These are phyloP conservation scores for Echium plantagineum DNA, from an alignment of 257 asterid genomes.

Conservation along the genomic window DNA sequence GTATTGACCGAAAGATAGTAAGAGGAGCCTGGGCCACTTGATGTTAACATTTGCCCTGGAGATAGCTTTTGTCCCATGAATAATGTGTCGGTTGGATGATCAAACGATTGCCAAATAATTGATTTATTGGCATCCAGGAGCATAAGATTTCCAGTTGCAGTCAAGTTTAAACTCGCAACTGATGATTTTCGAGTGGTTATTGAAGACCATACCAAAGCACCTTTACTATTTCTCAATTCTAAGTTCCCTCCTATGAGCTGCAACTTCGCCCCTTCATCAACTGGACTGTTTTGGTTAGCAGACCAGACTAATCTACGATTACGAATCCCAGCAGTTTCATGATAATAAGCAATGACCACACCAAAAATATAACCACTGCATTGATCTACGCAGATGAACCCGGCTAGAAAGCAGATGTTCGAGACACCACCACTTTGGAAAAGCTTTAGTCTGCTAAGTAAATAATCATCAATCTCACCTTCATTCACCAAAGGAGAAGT, in stretches of 20 bases:
- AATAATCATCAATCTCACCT: too few relatives aligned
- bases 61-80: constrained; percentile 26
- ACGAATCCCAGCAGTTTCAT: too few relatives aligned
- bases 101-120: constrained; percentile 39
- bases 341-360: too few relatives aligned
- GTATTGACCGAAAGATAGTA: constrained; percentile 12
- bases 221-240: constrained; percentile 25
- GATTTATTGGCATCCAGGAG: constrained; percentile 15
- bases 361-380: too few relatives aligned
- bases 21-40: constrained; percentile 16
- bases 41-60: constrained; percentile 24
- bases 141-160: constrained; percentile 29
- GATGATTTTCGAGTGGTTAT: constrained; percentile 20
- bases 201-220: constrained; percentile 32
- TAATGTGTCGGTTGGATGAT: constrained; percentile 26
- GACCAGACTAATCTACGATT: constrained; percentile 41
- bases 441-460: too few relatives aligned
- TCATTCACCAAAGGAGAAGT: too few relatives aligned
- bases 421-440: too few relatives aligned
- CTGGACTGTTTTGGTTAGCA: constrained; percentile 28
- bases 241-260: constrained; percentile 26
- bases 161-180: constrained; percentile 24
- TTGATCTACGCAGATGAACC: too few relatives aligned
- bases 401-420: too few relatives aligned
- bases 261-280: constrained; percentile 27